Percentiles rank a stretch among this genome's conserved stretches.
phyloP scores from a whole-genome alignment of 1,139 yeast genomes.

The Diutina ranongensis region DNA sequence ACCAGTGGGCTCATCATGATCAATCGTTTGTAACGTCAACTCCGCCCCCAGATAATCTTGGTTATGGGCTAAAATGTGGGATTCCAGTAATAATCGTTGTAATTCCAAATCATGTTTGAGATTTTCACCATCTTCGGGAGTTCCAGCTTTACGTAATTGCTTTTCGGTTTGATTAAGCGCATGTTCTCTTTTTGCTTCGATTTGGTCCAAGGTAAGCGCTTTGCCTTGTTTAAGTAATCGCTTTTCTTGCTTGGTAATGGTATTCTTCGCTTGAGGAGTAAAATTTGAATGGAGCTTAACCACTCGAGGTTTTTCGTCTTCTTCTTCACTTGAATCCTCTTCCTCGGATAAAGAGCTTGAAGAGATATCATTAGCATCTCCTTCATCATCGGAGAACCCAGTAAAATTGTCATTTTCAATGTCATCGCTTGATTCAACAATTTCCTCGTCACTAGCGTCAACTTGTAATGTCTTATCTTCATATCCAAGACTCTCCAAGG shows the following conservation, averaged over 20 bases:
- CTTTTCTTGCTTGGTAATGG: constrained; percentile 19
- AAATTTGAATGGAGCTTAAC: constrained; percentile 19
- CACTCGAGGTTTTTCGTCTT: constrained; percentile 19
- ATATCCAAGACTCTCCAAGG: constrained; percentile 47
- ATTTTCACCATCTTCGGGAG: constrained; percentile 36
- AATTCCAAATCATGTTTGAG: constrained; percentile 73
- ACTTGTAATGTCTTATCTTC: constrained; percentile 35
- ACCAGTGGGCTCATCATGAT: constrained; percentile 66
- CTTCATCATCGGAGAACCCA: constrained; percentile 12
- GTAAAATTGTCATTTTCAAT: constrained; percentile 13
- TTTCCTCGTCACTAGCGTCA: constrained; percentile 7
- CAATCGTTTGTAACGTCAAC: constrained; percentile 54
- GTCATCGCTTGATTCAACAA: not conserved
- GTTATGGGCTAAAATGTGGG: constrained; percentile 64
- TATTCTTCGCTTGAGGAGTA: constrained; percentile 11
- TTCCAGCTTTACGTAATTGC: constrained; percentile 15
- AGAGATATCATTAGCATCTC: constrained; percentile 1
- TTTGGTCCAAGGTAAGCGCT: constrained; percentile 29
- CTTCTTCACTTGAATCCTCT: not conserved
- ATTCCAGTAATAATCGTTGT: constrained; percentile 72
- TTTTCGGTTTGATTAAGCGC: constrained; percentile 17
- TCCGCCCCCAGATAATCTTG: constrained; percentile 64
- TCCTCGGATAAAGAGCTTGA: no score
- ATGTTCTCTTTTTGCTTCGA: constrained; percentile 17
- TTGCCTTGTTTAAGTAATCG: constrained; percentile 27